Base-by-base conservation (phyloP, 345 rosid genomes). In the Corchorus capsularis region DNA sequence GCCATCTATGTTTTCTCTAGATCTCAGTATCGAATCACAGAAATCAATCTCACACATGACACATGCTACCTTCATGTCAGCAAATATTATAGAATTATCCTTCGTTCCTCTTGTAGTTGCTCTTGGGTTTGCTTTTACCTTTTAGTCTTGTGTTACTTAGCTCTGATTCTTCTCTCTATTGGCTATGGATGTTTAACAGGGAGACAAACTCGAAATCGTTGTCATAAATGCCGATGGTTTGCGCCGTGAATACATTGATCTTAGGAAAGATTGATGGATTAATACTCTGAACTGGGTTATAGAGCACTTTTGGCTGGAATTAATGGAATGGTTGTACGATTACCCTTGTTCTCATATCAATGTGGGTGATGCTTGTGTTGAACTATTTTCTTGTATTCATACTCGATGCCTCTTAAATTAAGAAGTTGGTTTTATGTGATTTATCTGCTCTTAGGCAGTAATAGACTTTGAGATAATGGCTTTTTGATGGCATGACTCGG, bases 191-290 rank as follows among this genome's bases (percentile, higher is more conserved):
- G 17, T 75, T 60, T n/a, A 78, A 62, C 82, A 94, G 97, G 97
- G 97, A 65, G 98, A 94, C 89, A 90, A 79, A 77, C 92, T 96
- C 69, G 93, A 92, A 83, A 92, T 92, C 39, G 92, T 94, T 60
- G 55, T 94, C 70, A 76, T 94, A 69, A 94, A 89, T 75, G 87
- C 90, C 6, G 90, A 83, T 17, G 96, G 98, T 60, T 86, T 94
- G 52, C 94, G 63, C 43, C 85, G 86, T 8, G 97, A 96, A 73
- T 83, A 82, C 79, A 84, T 94, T 91, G 95, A 90, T 7, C 89
- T 96, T 54, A 90, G 98, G 83, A 89, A 88, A 82, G 97, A 94
- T 82, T 94, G 82, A 88, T 75, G 89, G 77, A 88, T 79, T 72
- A 35, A 60, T 16, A 54, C 35, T 39, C 54, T 27, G 35, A 75